Evolutionary conservation across 495 filamentous ascomycete species (phyloP).

Genomic region (Pyrenopolyporus hunteri): DNA sequence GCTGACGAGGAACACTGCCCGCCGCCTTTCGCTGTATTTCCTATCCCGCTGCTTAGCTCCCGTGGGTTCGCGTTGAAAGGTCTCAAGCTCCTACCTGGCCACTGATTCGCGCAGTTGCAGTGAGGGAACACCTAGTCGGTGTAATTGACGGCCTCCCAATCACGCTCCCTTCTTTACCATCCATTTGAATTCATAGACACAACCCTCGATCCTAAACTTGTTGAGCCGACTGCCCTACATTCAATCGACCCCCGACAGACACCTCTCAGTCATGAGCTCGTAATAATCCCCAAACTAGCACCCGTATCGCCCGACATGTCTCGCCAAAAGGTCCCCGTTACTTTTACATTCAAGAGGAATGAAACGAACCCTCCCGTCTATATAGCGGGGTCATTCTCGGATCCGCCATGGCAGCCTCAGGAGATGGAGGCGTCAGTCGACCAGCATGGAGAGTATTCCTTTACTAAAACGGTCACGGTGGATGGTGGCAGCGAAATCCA

Average conservation of each 20-base stretch:
- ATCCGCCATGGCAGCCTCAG: slow-evolving; percentile 65
- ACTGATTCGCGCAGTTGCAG: slow-evolving; percentile 14
- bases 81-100: slow-evolving; percentile 17
- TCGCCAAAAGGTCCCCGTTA: slow-evolving; percentile 49
- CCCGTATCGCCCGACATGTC: slow-evolving; percentile 44
- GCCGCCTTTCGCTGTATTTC: slow-evolving; percentile 1
- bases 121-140: slow-evolving; percentile 1
- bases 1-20: neutral
- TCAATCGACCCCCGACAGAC: slow-evolving; percentile 26
- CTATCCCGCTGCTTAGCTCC: slow-evolving; percentile 8
- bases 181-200: slow-evolving; percentile 23
- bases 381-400: slow-evolving; percentile 68
- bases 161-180: slow-evolving; percentile 1
- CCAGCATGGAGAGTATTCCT: slow-evolving; percentile 51
- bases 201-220: slow-evolving; percentile 29
- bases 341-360: slow-evolving; percentile 63
- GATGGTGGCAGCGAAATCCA: slow-evolving; percentile 59
- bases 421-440: slow-evolving; percentile 61
- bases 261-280: slow-evolving; percentile 27
- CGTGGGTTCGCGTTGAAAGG: slow-evolving; percentile 4
- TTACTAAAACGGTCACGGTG: slow-evolving; percentile 54
- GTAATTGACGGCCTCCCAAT: slow-evolving; percentile 13
- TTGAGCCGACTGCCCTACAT: slow-evolving; percentile 26
- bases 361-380: slow-evolving; percentile 66
- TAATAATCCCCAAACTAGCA: slow-evolving; percentile 23